Base-by-base conservation (phyloP, 1,284 basidiomycete species). In the Coniferiporia weirii region DNA sequence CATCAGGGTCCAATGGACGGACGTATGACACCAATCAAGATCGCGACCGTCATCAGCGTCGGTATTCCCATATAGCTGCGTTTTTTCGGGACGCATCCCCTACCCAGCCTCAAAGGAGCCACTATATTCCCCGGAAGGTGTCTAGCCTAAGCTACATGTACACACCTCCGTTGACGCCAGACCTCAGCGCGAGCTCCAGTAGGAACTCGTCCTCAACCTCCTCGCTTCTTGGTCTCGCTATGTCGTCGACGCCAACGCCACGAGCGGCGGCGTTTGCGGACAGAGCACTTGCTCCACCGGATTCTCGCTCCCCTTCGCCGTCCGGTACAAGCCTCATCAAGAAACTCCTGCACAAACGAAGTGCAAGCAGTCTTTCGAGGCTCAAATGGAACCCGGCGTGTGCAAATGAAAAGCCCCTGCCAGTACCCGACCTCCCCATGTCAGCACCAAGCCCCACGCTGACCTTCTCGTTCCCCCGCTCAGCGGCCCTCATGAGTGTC, bases 91-190 rank as follows among this genome's bases (percentile, higher is more conserved):
- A 43, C 40, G 27, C 54, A 22, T 46, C 54, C 27, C 45, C 54
- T 6, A 38, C 44, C 35, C 59, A 50, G 10, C 57, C 27, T 17
- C 57, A 43, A 20, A 61, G 53, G 45, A 48, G 54, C 48, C 59
- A 61, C 38, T 61, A 61, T 36, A 57, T 61, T 53, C 59, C 59
- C 45, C 59, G 59, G 44, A 61, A 61, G 55, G 54, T 54, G 49
- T 61, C 55, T 20, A 48, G 32, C 13, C 59, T 61, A 13, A 57
- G 55, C 54, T 57, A 57, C 54, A 57, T 58, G 60, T 58, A 61
- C 36, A 57, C 60, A 22, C 60, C 56, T 22, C 54, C 59, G 19
- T 40, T 60, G 59, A 61, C 60, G 20, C 60, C 60, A 22, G 60
- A 61, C 52, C 22, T 61, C 20, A 61, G 60, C 34, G 56, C 27